Percentiles rank a stretch among this genome's conserved stretches.
Conservation (phyloP, 805 yeast genomes). For the Candida koratica region DNA sequence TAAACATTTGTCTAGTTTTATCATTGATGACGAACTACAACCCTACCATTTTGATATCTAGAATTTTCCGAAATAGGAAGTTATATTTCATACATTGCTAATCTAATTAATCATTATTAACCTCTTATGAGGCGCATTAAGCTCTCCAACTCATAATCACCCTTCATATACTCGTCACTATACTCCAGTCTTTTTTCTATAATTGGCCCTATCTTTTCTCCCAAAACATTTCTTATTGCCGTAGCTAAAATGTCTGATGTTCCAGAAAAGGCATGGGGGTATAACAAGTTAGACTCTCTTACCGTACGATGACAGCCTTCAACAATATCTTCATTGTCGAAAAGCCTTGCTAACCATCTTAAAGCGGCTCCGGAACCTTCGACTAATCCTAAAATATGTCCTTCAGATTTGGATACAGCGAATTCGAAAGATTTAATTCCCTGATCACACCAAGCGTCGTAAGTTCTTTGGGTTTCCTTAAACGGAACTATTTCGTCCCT, state of each 20-base stretch:
- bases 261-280: slow-evolving; percentile 20
- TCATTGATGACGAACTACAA: too few species aligned
- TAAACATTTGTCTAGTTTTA: too few species aligned
- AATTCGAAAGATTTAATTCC: slow-evolving; percentile 26
- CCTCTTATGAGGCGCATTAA: slow-evolving; percentile 1
- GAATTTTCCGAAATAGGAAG: too few species aligned
- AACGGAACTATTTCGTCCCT: slow-evolving; percentile 19
- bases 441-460: slow-evolving; percentile 21
- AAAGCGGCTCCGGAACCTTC: slow-evolving; percentile 19
- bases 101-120: neutral
- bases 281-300: slow-evolving; percentile 45
- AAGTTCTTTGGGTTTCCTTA: slow-evolving; percentile 14
- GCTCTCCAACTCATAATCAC: slow-evolving; percentile 7
- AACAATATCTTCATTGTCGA: slow-evolving; percentile 15
- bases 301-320: slow-evolving; percentile 42
- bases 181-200: slow-evolving; percentile 3
- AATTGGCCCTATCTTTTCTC: slow-evolving; percentile 2
- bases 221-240: slow-evolving; percentile 2
- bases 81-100: too few species aligned
- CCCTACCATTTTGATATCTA: too few species aligned
- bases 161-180: neutral
- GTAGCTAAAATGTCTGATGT: slow-evolving; percentile 1
- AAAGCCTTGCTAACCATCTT: slow-evolving; percentile 17
- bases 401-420: slow-evolving; percentile 16
- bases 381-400: slow-evolving; percentile 17